These are phyloP conservation scores for Aspergillus intermedius DNA, from an alignment of 2,329 filamentous ascomycete genomes.

Conservation along the genomic window DNA sequence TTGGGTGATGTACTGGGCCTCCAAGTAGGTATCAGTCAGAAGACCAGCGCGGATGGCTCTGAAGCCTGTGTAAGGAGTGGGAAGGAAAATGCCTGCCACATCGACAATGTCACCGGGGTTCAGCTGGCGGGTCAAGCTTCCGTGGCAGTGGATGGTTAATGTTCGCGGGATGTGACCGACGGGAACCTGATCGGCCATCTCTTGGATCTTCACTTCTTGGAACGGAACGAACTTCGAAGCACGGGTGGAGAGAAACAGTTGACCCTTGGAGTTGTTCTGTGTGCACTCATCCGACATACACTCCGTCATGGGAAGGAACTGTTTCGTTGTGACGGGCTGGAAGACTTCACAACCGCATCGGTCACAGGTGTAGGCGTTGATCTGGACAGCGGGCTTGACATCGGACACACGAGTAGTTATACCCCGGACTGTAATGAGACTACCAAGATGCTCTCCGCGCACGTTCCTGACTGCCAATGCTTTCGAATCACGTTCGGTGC, in stretches of 20 bases:
- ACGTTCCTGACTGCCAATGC: conserved; percentile 88
- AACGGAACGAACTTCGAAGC: conserved; percentile 96
- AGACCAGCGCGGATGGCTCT: conserved; percentile 92
- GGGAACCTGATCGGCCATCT: conserved; percentile 98
- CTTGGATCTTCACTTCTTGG: conserved; percentile 97
- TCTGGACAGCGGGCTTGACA: conserved; percentile 94
- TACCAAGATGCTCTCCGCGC: conserved; percentile 83
- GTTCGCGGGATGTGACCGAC: conserved; percentile 95
- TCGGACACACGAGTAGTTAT: conserved; percentile 95
- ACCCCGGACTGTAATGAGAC: conserved; percentile 87
- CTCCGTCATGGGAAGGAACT: conserved; percentile 77
- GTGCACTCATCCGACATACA: conserved; percentile 89
- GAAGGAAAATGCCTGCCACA: conserved; percentile 89
- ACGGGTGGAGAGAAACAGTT: conserved; percentile 88
- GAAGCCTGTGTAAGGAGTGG: conserved; percentile 98
- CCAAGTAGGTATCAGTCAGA: conserved; percentile 94
- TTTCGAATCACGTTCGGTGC: conserved; percentile 52
- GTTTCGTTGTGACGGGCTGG: conserved; percentile 86
- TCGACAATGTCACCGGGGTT: conserved; percentile 94
- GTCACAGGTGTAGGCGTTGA: conserved; percentile 97
- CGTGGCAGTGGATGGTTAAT: conserved; percentile 82
- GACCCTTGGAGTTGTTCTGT: conserved; percentile 83
- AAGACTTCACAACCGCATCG: conserved; percentile 95
- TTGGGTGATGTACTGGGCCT: conserved; percentile 86
- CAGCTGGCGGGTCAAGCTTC: conserved; percentile 74